Base-by-base conservation (phyloP, 164 flowering plant genomes). In the Chimonanthus praecox region DNA sequence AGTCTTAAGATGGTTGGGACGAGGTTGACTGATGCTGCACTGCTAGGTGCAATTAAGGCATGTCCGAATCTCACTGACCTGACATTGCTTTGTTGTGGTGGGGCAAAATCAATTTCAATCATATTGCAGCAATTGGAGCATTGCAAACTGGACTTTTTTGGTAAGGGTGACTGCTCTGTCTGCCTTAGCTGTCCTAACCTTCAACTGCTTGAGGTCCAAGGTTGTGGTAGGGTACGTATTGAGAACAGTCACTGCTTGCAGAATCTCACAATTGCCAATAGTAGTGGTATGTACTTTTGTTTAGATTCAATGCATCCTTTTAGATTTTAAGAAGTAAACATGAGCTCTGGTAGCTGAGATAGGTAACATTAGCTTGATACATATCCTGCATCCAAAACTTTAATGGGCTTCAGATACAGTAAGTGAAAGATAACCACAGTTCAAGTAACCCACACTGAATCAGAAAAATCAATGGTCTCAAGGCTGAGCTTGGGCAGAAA, bases 1-100 rank as follows among this genome's bases (percentile, higher is more conserved):
- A 80, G 71, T 81, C 93, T 94, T 68, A 89, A 92, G 77, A 92
- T 94, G 51, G 89, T 90, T 44, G 97, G 96, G 45, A 93, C 91
- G 1, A 84, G 82, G 74, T 71, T 88, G 80, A 88, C 83, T 49
- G 96, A 92, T 20, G 69, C 54, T 18, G 86, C 90, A 18, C 69
- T 94, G 76, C 68, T 79, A 4, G 75, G 79, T 68, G 88, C 86
- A 2, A 84, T 94, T 47, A 68, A 68, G 20, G 87, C 90, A 3
- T 90, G 96, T 67, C 97, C 98, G 16, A 87, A 87, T 78, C 70
- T 94, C 79, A 87, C 76, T 9, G 81, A 79, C 54, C 70, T 94
- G 80, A 68, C 83, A 47, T 80, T 94, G 62, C 93, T 90, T 74
- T 91, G 88, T 21, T 94, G 98, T 65, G 93, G 89, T 72, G 98